Base-by-base conservation (phyloP, 2,329 filamentous ascomycete species). In the Ilyonectria sp. region DNA sequence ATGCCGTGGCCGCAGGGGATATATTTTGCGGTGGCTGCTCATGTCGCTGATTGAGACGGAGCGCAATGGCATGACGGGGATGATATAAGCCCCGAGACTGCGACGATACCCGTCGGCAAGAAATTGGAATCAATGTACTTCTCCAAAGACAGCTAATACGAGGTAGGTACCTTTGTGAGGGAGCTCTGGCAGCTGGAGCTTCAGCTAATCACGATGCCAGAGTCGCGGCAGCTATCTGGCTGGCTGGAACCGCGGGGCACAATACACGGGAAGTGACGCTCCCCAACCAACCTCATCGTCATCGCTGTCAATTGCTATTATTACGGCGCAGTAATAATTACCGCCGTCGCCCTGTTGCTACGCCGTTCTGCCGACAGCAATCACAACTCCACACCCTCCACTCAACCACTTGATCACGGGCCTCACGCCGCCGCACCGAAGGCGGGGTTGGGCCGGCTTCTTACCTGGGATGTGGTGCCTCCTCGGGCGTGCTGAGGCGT, bases 381-480 rank as follows among this genome's bases (percentile, higher is more conserved):
- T 43, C 17, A 33, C 43, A 33, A 31, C 47, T 57, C 55, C 61
- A 37, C 40, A 47, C 55, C 21, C 29, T 26, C 6, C 55, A 31
- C 44, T 43, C 40, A n/a, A 43, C n/a, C 40, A 40, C 23, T 55
- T 54, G 40, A 50, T 65, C 62, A 55, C 50, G 56, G 26, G 62
- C 40, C 56, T 44, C 53, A 44, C 52, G 37, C 52, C 26, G 21
- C 50, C 19, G 7, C 44, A 43, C 23, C 31, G 21, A 46, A 56
- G 60, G 21, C 33, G 37, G 40, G 53, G 40, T 31, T 37, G 23
- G 47, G 43, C 29, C n/a, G 59, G 43, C 11, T n/a, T 55, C 53
- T 54, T n/a, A 21, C 35, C 49, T 61, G 29, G 29, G 40, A 62
- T 63, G 60, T 35, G 58, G 60, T 35, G 58, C 49, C 58, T 63